Base-by-base conservation (phyloP, 352 stramenopile species). In the Phytophthora ohioensis region DNA sequence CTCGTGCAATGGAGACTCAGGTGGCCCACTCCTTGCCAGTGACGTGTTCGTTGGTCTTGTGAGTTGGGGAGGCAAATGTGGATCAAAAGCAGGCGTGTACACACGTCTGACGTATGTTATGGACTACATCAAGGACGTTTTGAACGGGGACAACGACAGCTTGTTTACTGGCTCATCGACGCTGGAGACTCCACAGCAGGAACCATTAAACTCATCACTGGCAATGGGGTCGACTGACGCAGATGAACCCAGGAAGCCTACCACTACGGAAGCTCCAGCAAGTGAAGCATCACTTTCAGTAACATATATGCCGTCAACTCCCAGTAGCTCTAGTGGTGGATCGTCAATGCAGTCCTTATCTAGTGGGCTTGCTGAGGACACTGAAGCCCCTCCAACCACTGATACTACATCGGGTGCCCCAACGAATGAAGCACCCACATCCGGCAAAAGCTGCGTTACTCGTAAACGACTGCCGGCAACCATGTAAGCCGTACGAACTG, bases 1-100 rank as follows among this genome's bases (percentile, higher is more conserved):
- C 62, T 80, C 78, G 15, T 91, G 84, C 78, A 82, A 90, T 59
- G 84, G 81, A 30, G 81, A 90, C 69, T 90, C 81, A 38, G 84
- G 84, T 8, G 84, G 84, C 1, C 78, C 84, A 21, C 75, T 91
- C 17, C 71, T 87, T 17, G 67, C 64, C 3, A 80, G 71, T 54
- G 62, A 80, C 56, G 73, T 69, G 67, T 60, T 89, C 9, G 61
- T 91, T 21, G 84, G 84, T 2, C 46, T 91, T 21, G 84, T 89
- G 17, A 90, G 81, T 67, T 91, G 81, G 81, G 84, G 84, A 9
- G 80, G 78, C 42, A 72, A 64, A 3, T 91, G 84, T 63, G 84
- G 81, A 10, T 67, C 67, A 17, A 78, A 75, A 4, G 68, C 84
- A 0, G 84, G 81, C 15, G 80, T 91, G 39, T 91, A 89, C 65